Percentiles rank a stretch among this genome's conserved stretches.
Conservation (phyloP, 495 filamentous ascomycete species). For the Xylaria nigripes region DNA sequence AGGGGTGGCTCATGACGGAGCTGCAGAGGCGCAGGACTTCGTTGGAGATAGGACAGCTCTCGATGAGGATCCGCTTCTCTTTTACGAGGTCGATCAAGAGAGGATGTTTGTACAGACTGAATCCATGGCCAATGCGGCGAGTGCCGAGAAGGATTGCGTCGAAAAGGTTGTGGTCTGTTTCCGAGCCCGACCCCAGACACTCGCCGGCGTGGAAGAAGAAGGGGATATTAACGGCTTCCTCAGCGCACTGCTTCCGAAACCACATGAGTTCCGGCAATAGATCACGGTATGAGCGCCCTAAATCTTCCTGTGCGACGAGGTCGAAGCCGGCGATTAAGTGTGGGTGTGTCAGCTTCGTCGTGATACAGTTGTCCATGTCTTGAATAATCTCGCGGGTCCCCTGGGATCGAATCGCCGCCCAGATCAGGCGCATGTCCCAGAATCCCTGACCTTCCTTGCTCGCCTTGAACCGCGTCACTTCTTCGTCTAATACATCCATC, state of each 20-base stretch:
- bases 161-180: constrained; percentile 76
- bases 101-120: constrained; percentile 84
- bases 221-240: constrained; percentile 76
- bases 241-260: constrained; percentile 78
- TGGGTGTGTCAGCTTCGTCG: constrained; percentile 68
- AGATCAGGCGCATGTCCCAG: constrained; percentile 83
- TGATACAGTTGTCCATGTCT: constrained; percentile 78
- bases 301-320: constrained; percentile 77
- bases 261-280: constrained; percentile 79
- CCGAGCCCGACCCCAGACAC: constrained; percentile 66
- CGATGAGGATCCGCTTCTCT: constrained; percentile 77
- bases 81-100: constrained; percentile 79
- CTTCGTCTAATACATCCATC: constrained; percentile 65
- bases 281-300: constrained; percentile 64
- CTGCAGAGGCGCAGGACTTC: constrained; percentile 70
- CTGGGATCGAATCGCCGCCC: constrained; percentile 61
- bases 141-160: constrained; percentile 84
- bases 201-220: constrained; percentile 96
- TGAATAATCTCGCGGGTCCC: constrained; percentile 59
- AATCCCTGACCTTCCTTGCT: constrained; percentile 64
- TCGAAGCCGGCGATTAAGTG: constrained; percentile 80
- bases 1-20: constrained; percentile 67
- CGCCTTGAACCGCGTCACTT: constrained; percentile 64
- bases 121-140: constrained; percentile 80
- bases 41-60: constrained; percentile 81